Evolutionary conservation across 2,329 filamentous ascomycete species (phyloP).

Genomic region (Lasiodiplodia gonubiensis): DNA sequence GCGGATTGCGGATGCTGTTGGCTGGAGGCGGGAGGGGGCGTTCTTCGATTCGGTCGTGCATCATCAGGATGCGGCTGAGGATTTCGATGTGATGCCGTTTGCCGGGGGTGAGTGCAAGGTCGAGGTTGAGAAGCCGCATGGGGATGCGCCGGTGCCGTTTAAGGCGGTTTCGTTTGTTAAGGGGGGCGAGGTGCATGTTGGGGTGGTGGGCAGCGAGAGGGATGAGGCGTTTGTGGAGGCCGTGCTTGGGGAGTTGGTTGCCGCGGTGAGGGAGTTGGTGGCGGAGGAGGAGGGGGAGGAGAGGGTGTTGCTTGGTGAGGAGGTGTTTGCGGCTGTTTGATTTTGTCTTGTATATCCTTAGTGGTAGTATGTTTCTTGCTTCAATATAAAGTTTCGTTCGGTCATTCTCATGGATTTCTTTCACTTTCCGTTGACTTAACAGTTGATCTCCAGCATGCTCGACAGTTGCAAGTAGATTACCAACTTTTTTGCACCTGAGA

Average conservation of each 20-base stretch:
- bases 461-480: too few relatives aligned
- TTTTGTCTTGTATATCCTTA: too few relatives aligned
- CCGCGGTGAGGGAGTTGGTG: slow-evolving; percentile 2
- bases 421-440: too few relatives aligned
- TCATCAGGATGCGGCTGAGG: slow-evolving; percentile 53
- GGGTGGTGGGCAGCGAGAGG: background rate
- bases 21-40: slow-evolving; percentile 28
- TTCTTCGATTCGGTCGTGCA: slow-evolving; percentile 50
- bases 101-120: slow-evolving; percentile 43
- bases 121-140: slow-evolving; percentile 63
- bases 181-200: background rate
- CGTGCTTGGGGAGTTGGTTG: background rate
- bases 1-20: slow-evolving; percentile 44
- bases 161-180: slow-evolving; percentile 28
- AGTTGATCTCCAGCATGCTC: too few relatives aligned
- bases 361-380: too few relatives aligned
- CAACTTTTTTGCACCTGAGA: too few relatives aligned
- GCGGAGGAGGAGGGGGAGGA: background rate
- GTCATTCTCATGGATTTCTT: too few relatives aligned
- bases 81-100: slow-evolving; percentile 58
- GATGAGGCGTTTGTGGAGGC: background rate
- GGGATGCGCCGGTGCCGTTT: slow-evolving; percentile 35
- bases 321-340: background rate
- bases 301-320: background rate
- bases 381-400: too few relatives aligned